A percentile compares a stretch with the other conserved stretches of the same genome.
phyloP scores from a whole-genome alignment of 2,329 filamentous ascomycete species.

The Aureobasidium sp. region DNA sequence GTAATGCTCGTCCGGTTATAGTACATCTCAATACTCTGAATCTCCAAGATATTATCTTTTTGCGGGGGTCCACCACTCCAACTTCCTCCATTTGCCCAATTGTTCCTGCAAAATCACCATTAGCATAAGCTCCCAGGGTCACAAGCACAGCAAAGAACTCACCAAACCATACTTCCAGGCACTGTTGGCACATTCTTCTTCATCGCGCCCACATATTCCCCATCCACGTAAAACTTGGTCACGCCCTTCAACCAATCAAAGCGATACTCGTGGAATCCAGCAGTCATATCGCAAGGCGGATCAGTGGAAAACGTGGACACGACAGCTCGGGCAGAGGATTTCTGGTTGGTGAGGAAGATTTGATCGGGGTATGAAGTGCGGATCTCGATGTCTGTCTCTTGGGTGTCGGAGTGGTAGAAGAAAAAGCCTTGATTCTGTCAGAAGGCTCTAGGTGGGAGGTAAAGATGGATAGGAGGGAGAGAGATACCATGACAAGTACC shows the following conservation, averaged over 20 bases:
- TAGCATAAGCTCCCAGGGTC: background rate
- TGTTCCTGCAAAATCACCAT: conserved; percentile 30
- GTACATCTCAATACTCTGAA: conserved; percentile 67
- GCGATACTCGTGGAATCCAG: conserved; percentile 72
- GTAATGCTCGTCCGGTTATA: conserved; percentile 49
- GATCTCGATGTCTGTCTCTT: conserved; percentile 70
- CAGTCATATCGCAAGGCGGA: conserved; percentile 50
- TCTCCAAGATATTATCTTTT: conserved; percentile 53
- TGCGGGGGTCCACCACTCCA: conserved; percentile 66
- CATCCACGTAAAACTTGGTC: conserved; percentile 64
- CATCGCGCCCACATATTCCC: conserved; percentile 46
- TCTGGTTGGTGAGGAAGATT: conserved; percentile 46
- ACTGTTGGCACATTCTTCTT: conserved; percentile 41
- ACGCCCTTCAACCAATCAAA: conserved; percentile 60
- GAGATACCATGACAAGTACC: conserved; percentile 58
- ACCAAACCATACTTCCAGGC: conserved; percentile 57
- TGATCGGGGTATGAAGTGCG: conserved; percentile 2
- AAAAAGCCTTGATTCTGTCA: conserved; percentile 49
- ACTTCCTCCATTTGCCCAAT: conserved; percentile 52
- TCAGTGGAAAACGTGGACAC: conserved; percentile 53
- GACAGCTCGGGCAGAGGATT: conserved; percentile 54
- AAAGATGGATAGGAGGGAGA: background rate
- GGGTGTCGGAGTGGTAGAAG: conserved; percentile 72
- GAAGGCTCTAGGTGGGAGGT: too few relatives aligned
- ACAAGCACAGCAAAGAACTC: background rate